Conservation (phyloP, 805 yeast genomes). For the Wickerhamiella hasegawae region DNA sequence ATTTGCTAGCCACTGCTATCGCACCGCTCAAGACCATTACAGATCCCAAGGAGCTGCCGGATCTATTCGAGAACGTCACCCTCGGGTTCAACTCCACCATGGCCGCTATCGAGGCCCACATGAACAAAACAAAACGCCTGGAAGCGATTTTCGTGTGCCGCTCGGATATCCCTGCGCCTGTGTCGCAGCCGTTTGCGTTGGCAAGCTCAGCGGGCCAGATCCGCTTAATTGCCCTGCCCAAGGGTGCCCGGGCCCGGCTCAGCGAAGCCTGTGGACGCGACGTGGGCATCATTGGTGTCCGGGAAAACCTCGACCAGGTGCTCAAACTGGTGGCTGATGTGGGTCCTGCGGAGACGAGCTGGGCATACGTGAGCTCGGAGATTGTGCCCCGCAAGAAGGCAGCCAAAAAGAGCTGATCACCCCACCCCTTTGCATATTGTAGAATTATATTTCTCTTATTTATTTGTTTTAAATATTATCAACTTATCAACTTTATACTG, state of each 20-base stretch:
- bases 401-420: no score
- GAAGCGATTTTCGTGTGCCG: conserved; percentile 12
- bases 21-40: conserved; percentile 4
- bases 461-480: no score
- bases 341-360: conserved; percentile 8
- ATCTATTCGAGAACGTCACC: conserved; percentile 6
- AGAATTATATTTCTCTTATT: no score
- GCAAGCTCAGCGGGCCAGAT: conserved; percentile 11
- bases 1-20: conserved; percentile 1
- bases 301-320: conserved; percentile 1
- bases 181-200: conserved; percentile 11
- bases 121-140: conserved; percentile 1
- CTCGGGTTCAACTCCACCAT: conserved; percentile 16
- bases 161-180: conserved; percentile 7
- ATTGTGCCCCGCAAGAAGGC: not conserved
- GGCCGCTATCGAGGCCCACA: conserved; percentile 10
- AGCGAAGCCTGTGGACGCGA: conserved; percentile 4
- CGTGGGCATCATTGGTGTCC: conserved; percentile 6
- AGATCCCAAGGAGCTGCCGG: conserved; percentile 5
- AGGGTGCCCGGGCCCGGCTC: conserved; percentile 6
- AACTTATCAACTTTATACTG: no score
- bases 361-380: conserved; percentile 8
- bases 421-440: no score
- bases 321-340: conserved; percentile 2
- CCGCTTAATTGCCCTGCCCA: conserved; percentile 10